These are phyloP conservation scores for Fusarium hainanense DNA, from an alignment of 2,329 filamentous ascomycete genomes.

Conservation along the genomic window DNA sequence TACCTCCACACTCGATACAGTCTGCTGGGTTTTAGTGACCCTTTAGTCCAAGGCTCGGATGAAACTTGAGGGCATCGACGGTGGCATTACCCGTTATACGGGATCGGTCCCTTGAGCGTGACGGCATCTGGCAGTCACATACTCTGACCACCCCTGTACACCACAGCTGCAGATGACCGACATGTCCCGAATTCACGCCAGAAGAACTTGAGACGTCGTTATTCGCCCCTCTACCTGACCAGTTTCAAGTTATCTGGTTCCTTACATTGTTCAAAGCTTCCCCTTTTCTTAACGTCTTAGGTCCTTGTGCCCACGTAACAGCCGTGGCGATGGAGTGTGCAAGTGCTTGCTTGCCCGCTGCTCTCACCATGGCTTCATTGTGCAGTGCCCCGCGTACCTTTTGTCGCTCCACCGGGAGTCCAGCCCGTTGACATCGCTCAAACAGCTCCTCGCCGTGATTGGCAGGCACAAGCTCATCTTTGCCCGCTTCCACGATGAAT, in stretches of 20 bases:
- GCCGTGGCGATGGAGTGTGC: constrained; percentile 44
- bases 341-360: constrained; percentile 45
- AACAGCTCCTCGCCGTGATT: constrained; percentile 61
- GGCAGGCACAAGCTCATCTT: constrained; percentile 68
- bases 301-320: constrained; percentile 31
- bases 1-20: constrained; percentile 40
- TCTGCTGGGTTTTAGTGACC: constrained; percentile 36
- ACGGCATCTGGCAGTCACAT: constrained; percentile 42
- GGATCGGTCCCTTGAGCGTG: constrained; percentile 33
- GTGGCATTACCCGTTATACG: constrained; percentile 12
- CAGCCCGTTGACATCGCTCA: constrained; percentile 60
- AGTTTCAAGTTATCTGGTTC: constrained; percentile 23
- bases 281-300: constrained; percentile 11
- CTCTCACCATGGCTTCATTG: constrained; percentile 64
- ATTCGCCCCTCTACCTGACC: constrained; percentile 16
- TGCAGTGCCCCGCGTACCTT: constrained; percentile 64
- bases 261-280: constrained; percentile 1
- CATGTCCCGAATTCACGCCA: constrained; percentile 46
- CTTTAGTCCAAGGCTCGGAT: constrained; percentile 33
- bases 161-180: constrained; percentile 37
- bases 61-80: constrained; percentile 26
- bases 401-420: constrained; percentile 58
- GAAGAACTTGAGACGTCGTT: constrained; percentile 19
- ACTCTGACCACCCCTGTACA: constrained; percentile 34
- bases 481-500: constrained; percentile 66